Percentiles rank a stretch among this genome's conserved stretches.
These are phyloP conservation scores for Coemansia sp. DNA, from an alignment of 192 early-diverging fungal genomes.

Conservation along the genomic window DNA sequence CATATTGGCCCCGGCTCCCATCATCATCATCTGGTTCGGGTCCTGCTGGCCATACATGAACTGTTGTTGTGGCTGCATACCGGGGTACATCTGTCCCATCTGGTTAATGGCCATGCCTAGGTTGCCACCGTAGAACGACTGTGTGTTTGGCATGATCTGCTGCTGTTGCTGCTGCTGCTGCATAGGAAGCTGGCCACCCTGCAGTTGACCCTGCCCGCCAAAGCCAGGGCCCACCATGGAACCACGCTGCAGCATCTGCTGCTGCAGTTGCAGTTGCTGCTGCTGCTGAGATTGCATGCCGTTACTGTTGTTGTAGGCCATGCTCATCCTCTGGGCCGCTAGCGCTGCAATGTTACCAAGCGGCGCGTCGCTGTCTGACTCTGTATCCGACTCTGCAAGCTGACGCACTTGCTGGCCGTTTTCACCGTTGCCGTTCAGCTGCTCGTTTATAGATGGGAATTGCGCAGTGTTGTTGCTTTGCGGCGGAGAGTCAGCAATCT, in stretches of 20 bases:
- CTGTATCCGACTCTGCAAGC: conserved; percentile 42
- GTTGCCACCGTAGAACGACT: conserved; percentile 42
- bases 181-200: conserved; percentile 13
- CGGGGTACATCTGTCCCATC: conserved; percentile 43
- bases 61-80: conserved; percentile 28
- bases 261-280: conserved; percentile 24
- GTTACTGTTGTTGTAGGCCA: conserved; percentile 8
- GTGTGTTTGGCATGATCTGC: conserved; percentile 32
- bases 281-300: conserved; percentile 24
- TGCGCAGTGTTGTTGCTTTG: conserved; percentile 6
- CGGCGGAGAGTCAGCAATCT: conserved; percentile 45
- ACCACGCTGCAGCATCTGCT: conserved; percentile 41
- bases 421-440: conserved; percentile 1
- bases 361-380: conserved; percentile 43
- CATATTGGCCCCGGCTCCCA: conserved; percentile 31
- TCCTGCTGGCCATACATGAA: conserved; percentile 38
- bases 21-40: conserved; percentile 30
- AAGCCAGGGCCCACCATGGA: conserved; percentile 28
- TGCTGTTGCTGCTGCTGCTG: conserved; percentile 27
- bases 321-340: conserved; percentile 22
- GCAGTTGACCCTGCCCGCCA: conserved; percentile 22
- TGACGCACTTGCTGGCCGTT: conserved; percentile 23
- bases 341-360: conserved; percentile 39
- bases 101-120: conserved; percentile 8
- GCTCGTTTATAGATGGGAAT: neutral